Conservation (phyloP, 179 eudicot genomes). For the Spergularia azorica region DNA sequence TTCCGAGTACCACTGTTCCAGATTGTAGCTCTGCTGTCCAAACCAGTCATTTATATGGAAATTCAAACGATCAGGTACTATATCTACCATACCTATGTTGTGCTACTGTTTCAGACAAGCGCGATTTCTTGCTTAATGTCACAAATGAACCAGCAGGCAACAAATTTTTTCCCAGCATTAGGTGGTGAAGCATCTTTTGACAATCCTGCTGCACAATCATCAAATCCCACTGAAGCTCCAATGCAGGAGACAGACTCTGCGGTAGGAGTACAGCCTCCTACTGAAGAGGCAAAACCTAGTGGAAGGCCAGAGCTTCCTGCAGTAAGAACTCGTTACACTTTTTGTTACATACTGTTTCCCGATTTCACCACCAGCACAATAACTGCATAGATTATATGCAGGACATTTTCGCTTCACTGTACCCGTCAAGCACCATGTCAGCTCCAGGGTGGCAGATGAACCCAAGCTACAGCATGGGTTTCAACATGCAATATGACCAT, state of each 20-base stretch:
- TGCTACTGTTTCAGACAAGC: too few species aligned
- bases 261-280: constrained; percentile 21
- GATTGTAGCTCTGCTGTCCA: constrained; percentile 30
- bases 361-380: background rate
- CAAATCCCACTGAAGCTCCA: constrained; percentile 19
- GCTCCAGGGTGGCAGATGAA: constrained; percentile 45
- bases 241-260: constrained; percentile 21
- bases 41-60: constrained; percentile 22
- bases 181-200: constrained; percentile 24
- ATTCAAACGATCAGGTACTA: constrained; percentile 42
- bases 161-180: constrained; percentile 27
- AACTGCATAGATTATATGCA: constrained; percentile 32
- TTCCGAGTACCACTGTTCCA: constrained; percentile 11
- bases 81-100: background rate
- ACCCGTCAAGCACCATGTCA: constrained; percentile 37
- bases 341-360: constrained; percentile 2
- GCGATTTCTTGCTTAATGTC: background rate
- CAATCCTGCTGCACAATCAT: constrained; percentile 28
- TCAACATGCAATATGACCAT: constrained; percentile 47
- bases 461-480: constrained; percentile 50
- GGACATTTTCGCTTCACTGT: constrained; percentile 61
- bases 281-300: constrained; percentile 31
- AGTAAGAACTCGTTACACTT: constrained; percentile 33
- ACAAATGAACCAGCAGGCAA: constrained; percentile 28
- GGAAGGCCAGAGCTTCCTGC: constrained; percentile 65